Conservation (phyloP, 2,329 filamentous ascomycete genomes). For the Didymella arachidicola region DNA sequence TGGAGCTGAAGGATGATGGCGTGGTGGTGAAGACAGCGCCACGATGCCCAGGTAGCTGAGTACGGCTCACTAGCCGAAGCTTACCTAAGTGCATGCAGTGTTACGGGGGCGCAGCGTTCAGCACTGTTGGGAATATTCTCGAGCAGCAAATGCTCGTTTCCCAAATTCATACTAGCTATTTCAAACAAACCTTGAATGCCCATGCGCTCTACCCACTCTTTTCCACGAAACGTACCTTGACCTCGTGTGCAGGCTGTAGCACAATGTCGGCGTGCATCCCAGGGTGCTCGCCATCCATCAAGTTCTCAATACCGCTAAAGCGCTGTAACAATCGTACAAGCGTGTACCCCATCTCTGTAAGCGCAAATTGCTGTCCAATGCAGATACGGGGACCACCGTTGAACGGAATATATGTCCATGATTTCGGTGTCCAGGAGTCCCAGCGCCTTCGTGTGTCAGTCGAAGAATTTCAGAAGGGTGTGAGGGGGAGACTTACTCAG, state of each 20-base stretch:
- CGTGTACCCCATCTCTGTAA: conserved; percentile 61
- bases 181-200: too few species aligned
- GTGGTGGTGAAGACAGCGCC: too few species aligned
- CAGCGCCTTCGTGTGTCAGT: conserved; percentile 43
- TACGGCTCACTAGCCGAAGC: too few species aligned
- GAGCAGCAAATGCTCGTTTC: too few species aligned
- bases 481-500: conserved; percentile 45
- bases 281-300: conserved; percentile 47
- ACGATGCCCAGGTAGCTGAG: too few species aligned
- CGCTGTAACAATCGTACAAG: conserved; percentile 57
- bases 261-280: conserved; percentile 59
- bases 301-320: conserved; percentile 53
- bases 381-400: conserved; percentile 60
- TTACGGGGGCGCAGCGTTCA: too few species aligned
- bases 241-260: conserved; percentile 53
- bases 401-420: conserved; percentile 60
- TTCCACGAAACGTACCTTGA: conserved; percentile 42
- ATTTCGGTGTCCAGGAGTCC: conserved; percentile 59
- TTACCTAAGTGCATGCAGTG: too few species aligned
- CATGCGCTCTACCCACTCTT: neutral
- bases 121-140: too few species aligned
- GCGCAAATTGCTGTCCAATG: conserved; percentile 60
- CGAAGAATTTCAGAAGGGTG: too few species aligned
- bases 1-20: too few species aligned
- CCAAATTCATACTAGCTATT: too few species aligned